Evolutionary conservation across 768 basidiomycete genomes (phyloP).

Genomic region (Ramaria rubella): DNA sequence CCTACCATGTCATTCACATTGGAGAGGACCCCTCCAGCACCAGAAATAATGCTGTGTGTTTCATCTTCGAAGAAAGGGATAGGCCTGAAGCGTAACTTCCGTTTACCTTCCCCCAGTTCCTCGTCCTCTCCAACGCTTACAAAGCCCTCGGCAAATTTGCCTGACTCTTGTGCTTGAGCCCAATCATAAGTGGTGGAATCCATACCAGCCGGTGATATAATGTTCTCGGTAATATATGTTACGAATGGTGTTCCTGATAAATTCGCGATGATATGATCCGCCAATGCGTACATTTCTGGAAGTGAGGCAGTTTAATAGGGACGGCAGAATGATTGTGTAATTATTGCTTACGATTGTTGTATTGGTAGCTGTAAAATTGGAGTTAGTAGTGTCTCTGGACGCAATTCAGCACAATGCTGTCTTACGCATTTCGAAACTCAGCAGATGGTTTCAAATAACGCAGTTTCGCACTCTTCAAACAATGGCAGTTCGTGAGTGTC

Average conservation of each 20-base stretch:
- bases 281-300: slow-evolving; percentile 35
- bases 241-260: slow-evolving; percentile 30
- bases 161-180: slow-evolving; percentile 24
- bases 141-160: slow-evolving; percentile 15
- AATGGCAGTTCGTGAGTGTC: no score
- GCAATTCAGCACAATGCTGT: slow-evolving; percentile 8
- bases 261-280: slow-evolving; percentile 27
- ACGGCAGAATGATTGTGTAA: neutral
- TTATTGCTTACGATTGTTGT: slow-evolving; percentile 2
- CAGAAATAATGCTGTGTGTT: slow-evolving; percentile 23
- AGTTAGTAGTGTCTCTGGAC: no score
- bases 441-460: slow-evolving; percentile 26
- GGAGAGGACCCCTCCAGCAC: slow-evolving; percentile 39
- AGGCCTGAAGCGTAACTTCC: neutral
- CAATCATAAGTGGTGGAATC: slow-evolving; percentile 32
- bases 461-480: slow-evolving; percentile 10
- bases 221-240: slow-evolving; percentile 36
- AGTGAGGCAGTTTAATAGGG: neutral
- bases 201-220: slow-evolving; percentile 39
- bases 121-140: slow-evolving; percentile 29
- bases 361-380: neutral
- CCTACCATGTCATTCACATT: slow-evolving; percentile 37
- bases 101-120: slow-evolving; percentile 22
- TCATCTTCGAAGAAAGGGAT: slow-evolving; percentile 29
- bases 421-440: slow-evolving; percentile 31